Conservation (phyloP, 306 rosid species). For the Acacia confusa region DNA sequence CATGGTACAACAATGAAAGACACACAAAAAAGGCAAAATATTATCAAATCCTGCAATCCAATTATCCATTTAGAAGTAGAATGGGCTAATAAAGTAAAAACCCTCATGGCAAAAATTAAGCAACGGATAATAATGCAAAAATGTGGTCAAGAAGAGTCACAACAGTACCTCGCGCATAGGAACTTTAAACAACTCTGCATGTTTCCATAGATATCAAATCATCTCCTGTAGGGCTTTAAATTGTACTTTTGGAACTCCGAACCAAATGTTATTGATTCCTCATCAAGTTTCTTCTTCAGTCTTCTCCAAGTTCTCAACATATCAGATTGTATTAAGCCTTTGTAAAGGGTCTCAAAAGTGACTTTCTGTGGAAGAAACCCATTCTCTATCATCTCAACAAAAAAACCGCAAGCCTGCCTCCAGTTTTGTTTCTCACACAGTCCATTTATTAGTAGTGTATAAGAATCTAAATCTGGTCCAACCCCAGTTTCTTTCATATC, state of each 20-base stretch:
- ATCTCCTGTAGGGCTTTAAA: conserved; percentile 82
- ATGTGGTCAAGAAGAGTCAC: conserved; percentile 8
- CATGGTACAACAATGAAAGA: neutral
- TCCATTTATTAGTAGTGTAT: conserved; percentile 72
- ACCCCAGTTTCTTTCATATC: conserved; percentile 68
- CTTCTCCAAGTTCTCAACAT: conserved; percentile 96
- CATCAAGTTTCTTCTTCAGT: conserved; percentile 85
- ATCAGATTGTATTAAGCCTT: conserved; percentile 79
- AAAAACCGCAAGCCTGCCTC: conserved; percentile 81
- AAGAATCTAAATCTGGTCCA: conserved; percentile 84
- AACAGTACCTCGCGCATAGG: conserved; percentile 6
- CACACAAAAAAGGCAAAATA: neutral
- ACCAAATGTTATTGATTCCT: conserved; percentile 81
- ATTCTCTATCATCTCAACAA: conserved; percentile 91
- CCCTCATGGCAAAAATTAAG: neutral
- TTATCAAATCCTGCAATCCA: neutral
- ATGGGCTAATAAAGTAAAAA: neutral
- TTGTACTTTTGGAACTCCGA: conserved; percentile 76
- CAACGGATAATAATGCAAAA: neutral
- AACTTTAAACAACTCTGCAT: neutral
- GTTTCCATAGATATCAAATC: conserved; percentile 9
- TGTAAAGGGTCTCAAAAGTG: conserved; percentile 85
- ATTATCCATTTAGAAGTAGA: neutral
- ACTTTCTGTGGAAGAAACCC: conserved; percentile 88
- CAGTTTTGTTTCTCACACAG: conserved; percentile 67